phyloP scores from a whole-genome alignment of 2,329 filamentous ascomycete species.

The Cladosporium sp. region DNA sequence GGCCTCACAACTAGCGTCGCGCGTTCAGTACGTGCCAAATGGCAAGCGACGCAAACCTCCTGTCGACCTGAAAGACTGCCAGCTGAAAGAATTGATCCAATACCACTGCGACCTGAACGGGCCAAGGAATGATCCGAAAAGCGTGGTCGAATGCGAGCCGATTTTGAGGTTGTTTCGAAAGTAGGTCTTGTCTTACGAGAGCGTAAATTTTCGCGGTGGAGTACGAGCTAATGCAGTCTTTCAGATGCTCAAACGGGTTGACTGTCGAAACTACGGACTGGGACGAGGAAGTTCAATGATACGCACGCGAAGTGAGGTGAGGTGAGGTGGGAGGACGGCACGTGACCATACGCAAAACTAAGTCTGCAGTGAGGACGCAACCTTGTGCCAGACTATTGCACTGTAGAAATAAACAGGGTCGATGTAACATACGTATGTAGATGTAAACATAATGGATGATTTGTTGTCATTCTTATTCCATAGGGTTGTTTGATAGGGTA shows the following conservation, averaged over 20 bases:
- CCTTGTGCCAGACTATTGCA: no score
- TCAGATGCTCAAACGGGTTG: conserved; percentile 50
- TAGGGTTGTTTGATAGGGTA: conserved; percentile 11
- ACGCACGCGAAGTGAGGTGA: neutral
- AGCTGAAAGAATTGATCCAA: conserved; percentile 57
- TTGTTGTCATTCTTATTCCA: neutral
- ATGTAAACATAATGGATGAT: no score
- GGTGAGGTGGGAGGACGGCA: conserved; percentile 11
- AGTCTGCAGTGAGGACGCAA: no score
- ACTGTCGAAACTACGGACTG: conserved; percentile 60
- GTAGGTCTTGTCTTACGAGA: conserved; percentile 39
- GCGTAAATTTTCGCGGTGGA: neutral
- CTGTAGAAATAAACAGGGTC: no score
- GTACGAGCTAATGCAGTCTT: neutral
- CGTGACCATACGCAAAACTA: conserved; percentile 7
- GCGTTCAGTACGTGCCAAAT: conserved; percentile 49
- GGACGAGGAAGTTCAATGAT: conserved; percentile 41
- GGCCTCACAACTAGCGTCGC: conserved; percentile 47
- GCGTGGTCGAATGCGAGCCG: conserved; percentile 51
- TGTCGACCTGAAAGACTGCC: conserved; percentile 52
- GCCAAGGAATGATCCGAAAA: conserved; percentile 36
- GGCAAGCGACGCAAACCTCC: conserved; percentile 51
- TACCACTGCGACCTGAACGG: conserved; percentile 56
- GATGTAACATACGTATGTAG: no score
- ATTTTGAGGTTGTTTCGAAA: conserved; percentile 55